A percentile compares a stretch with the other conserved stretches of the same genome.
Conservation (phyloP, 805 yeast species). For the Myxozyma mucilagina region DNA sequence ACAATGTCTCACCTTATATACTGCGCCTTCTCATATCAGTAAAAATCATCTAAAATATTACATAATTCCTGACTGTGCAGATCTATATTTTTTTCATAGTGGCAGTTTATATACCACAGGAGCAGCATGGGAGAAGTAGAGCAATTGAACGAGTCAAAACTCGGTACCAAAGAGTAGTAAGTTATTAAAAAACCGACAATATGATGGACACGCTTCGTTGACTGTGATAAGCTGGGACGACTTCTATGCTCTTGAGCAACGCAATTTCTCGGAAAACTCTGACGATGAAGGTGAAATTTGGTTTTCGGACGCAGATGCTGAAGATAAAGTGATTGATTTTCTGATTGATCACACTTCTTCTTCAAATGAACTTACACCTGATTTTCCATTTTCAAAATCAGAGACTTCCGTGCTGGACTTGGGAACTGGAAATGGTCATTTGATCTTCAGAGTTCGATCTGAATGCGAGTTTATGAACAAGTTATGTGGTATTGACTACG, state of each 20-base stretch:
- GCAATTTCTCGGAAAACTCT: constrained; percentile 70
- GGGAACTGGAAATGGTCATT: constrained; percentile 96
- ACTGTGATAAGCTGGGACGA: constrained; percentile 66
- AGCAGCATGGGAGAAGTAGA: constrained; percentile 11
- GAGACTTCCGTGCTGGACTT: constrained; percentile 39
- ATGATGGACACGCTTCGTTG: background rate
- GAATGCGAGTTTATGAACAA: constrained; percentile 52
- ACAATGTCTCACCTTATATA: too few species aligned
- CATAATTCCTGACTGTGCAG: background rate
- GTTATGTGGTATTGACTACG: constrained; percentile 81
- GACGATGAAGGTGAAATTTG: constrained; percentile 94
- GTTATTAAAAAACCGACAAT: constrained; percentile 28
- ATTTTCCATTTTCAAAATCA: constrained; percentile 13
- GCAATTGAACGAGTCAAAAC: constrained; percentile 68
- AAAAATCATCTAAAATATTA: background rate
- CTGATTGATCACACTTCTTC: constrained; percentile 53
- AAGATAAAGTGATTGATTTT: constrained; percentile 74
- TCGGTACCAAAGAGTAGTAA: constrained; percentile 82
- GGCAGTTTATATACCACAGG: background rate
- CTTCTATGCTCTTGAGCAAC: constrained; percentile 71
- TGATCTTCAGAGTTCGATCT: constrained; percentile 72
- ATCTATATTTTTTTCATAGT: background rate
- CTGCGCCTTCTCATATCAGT: background rate
- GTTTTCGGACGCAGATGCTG: constrained; percentile 96
- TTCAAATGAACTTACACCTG: constrained; percentile 6